A percentile compares a stretch with the other conserved stretches of the same genome.
phyloP scores from a whole-genome alignment of 768 basidiomycete genomes.

The Vararia minispora region DNA sequence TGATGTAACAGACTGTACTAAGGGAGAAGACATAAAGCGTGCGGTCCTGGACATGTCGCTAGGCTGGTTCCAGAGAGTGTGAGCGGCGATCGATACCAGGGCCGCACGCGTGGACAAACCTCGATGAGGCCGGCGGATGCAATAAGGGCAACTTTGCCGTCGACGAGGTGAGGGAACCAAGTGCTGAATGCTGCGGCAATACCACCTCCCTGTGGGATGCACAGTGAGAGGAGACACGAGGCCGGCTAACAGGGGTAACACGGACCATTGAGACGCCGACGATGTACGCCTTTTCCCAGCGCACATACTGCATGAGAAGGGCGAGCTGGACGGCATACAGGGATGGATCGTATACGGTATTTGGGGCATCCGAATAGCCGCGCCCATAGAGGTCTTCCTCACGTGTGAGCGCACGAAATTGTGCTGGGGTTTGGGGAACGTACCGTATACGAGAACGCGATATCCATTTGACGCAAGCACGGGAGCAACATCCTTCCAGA shows the following conservation, averaged over 20 bases:
- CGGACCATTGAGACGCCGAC: slow-evolving; percentile 70
- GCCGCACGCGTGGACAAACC: slow-evolving; percentile 23
- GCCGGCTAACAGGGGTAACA: background rate
- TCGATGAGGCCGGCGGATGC: slow-evolving; percentile 63
- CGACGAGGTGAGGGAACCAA: slow-evolving; percentile 62
- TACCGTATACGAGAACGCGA: slow-evolving; percentile 70
- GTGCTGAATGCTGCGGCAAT: slow-evolving; percentile 62
- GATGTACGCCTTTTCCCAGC: slow-evolving; percentile 56
- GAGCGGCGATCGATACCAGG: background rate
- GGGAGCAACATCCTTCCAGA: slow-evolving; percentile 71
- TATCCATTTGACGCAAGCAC: slow-evolving; percentile 49
- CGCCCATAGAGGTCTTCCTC: slow-evolving; percentile 64
- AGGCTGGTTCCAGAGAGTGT: slow-evolving; percentile 25
- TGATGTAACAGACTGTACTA: slow-evolving; percentile 57
- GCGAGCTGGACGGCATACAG: slow-evolving; percentile 75
- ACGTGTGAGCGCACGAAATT: background rate
- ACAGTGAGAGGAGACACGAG: background rate
- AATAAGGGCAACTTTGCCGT: slow-evolving; percentile 52
- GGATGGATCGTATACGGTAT: slow-evolving; percentile 49
- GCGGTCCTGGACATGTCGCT: slow-evolving; percentile 60
- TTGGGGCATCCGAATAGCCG: slow-evolving; percentile 75
- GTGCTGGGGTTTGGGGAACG: slow-evolving; percentile 5
- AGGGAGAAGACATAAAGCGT: slow-evolving; percentile 68
- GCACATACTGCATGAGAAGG: slow-evolving; percentile 66
- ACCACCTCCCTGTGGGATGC: slow-evolving; percentile 47